A percentile compares a stretch with the other conserved stretches of the same genome.
Evolutionary conservation across 2,329 filamentous ascomycete genomes (phyloP).

Genomic region (Teratosphaeria pseudoeucalypti): DNA sequence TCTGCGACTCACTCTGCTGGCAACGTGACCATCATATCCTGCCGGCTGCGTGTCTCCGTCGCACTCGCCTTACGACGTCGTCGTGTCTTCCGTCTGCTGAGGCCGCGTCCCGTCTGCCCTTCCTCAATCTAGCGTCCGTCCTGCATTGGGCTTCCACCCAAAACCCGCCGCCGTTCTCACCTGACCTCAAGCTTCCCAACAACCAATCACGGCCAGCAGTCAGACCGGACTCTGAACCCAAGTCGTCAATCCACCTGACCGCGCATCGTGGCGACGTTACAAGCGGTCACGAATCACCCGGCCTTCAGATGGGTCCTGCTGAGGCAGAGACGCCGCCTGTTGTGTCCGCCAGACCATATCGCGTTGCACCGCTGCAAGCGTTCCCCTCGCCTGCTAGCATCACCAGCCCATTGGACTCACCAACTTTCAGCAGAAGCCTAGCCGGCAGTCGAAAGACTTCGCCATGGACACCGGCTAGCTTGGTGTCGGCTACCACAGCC

Average conservation of each 20-base stretch:
- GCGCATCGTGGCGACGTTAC: background rate
- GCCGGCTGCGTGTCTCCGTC: background rate
- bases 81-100: background rate
- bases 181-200: background rate
- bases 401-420: conserved; percentile 6
- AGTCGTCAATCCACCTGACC: background rate
- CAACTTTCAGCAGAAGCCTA: conserved; percentile 4
- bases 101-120: background rate
- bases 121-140: background rate
- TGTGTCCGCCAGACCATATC: conserved; percentile 1
- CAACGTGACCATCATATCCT: background rate
- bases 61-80: background rate
- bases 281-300: background rate
- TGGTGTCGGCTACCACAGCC: conserved; percentile 3
- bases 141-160: background rate
- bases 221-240: background rate
- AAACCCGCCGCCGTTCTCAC: background rate
- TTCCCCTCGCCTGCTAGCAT: conserved; percentile 11
- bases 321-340: conserved; percentile 6
- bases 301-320: conserved; percentile 11
- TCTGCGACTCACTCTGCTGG: background rate
- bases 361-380: conserved; percentile 1
- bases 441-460: background rate
- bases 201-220: background rate
- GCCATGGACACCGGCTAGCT: conserved; percentile 6